Base-by-base conservation (phyloP, 1,284 basidiomycete species). In the Golubevia sp. region DNA sequence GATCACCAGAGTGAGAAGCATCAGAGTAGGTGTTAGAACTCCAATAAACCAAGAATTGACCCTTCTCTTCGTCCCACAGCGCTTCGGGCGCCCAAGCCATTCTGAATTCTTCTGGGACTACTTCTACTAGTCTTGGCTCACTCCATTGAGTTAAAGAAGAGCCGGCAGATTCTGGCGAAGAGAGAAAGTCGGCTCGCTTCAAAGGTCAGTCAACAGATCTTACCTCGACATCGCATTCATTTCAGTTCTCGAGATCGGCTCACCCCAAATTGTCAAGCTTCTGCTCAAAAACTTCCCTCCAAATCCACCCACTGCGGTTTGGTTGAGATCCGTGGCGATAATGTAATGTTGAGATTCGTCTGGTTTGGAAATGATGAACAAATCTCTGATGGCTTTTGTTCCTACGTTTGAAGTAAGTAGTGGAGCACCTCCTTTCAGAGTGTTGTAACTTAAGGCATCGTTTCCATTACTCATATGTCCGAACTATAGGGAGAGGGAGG, bases 301-400 rank as follows among this genome's bases (percentile, higher is more conserved):
- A 20, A 61, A 67, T 0, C 56, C 59, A 27, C 56, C 66, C 1
- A 26, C 63, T 21, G 58, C 66, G 13, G 60, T 67, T 54, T 64
- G 59, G 52, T 68, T 61, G n/a, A 70, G 54, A 56, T 70, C 68
- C 20, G 68, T 70, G 15, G 24, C 68, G 30, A 67, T 65, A 38
- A 64, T 63, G 55, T 61, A 70, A 55, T 58, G 64, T 49, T 64
- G 59, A 44, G 51, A 58, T 13, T 61, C 62, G 38, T 70, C 66
- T 4, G 26, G 53, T 18, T 61, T 68, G 48, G 49, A 51, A 4
- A 65, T 66, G 30, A 70, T 48, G 34, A 61, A 70, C 34, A 64
- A 52, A 62, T 70, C 68, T 24, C 68, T 58, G 56, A 61, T 66
- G 20, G 55, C 68, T 44, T 59, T 56, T 21, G 61, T 70, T 15